Evolutionary conservation across 148 eudicot species (phyloP), one percentile per base, ranked within the genome.

Genomic region (Persicaria tinctoria): DNA sequence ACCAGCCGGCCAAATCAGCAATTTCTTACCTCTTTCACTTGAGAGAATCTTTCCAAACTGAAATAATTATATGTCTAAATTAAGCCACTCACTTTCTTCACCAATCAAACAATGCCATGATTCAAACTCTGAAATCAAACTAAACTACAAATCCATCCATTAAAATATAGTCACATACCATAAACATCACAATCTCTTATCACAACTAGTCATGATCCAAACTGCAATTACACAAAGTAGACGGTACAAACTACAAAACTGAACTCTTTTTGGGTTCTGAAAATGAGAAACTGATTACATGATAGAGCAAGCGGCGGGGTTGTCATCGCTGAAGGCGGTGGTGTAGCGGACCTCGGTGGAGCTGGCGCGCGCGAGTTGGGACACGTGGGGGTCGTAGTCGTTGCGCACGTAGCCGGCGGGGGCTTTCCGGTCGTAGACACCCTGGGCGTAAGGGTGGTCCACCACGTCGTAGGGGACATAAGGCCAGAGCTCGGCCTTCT

Each of bases 311-410:
- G 93, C 98, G 4, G 66, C 17, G 3, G 96, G 82, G 64, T 93
- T 93, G n/a, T 93, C 98, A 55, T 93, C 98, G 60, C 98, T 93
- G 73, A 93, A 90, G 4, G 98, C 98, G 0, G 96, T 88, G 50
- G 93, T 87, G 79, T 93, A 93, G n/a, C 93, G 81, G 38, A 93
- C 98, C 75, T 93, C 98, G 2, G 93, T 93, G 14, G 98, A 93
- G 73, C 88, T 87, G 53, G 93, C 93, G 8, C 96, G 84, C 1
- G 90, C 88, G 6, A 92, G 85, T 46, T 82, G 81, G 13, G 81
- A 57, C 5, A 41, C 45, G 10, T 70, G 80, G 10, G 82, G 51
- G 5, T 41, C 46, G 5, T 70, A 71, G 0, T 49, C 70, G 44
- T 76, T 82, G 14, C 97, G 82, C 11, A 92, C 97, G 62, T 92